phyloP scores from a whole-genome alignment of 495 filamentous ascomycete species.

The Penicillium roqueforti region DNA sequence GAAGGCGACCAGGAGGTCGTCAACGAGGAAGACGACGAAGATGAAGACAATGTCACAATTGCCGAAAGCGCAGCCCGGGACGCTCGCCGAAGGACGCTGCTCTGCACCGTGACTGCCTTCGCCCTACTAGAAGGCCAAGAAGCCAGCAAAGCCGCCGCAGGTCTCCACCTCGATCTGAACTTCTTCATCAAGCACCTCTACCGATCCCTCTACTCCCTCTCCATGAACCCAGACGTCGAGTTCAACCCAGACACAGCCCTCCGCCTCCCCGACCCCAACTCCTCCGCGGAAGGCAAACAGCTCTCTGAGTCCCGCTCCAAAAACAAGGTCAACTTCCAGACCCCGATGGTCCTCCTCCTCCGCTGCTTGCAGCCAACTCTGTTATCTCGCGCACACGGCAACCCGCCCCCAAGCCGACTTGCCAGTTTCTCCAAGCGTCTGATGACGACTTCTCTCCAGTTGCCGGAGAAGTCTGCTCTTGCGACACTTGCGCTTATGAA shows the following conservation, averaged over 20 bases:
- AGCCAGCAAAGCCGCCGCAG: slow-evolving; percentile 55
- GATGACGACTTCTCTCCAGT: slow-evolving; percentile 71
- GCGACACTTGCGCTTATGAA: slow-evolving; percentile 70
- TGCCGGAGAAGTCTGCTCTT: slow-evolving; percentile 81
- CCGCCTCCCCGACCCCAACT: slow-evolving; percentile 70
- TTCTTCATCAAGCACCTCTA: slow-evolving; percentile 96
- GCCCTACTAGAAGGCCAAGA: slow-evolving; percentile 89
- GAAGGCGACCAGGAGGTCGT: slow-evolving; percentile 35
- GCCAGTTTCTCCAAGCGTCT: slow-evolving; percentile 93
- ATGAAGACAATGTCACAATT: slow-evolving; percentile 35
- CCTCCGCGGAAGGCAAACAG: slow-evolving; percentile 23
- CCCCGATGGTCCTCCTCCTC: slow-evolving; percentile 83
- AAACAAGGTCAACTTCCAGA: slow-evolving; percentile 87
- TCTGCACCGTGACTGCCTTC: slow-evolving; percentile 94
- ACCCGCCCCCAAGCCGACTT: slow-evolving; percentile 71
- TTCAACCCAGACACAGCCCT: slow-evolving; percentile 70
- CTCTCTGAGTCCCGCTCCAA: slow-evolving; percentile 22
- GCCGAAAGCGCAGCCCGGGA: slow-evolving; percentile 48
- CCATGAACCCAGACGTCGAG: slow-evolving; percentile 82
- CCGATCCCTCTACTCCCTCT: slow-evolving; percentile 69
- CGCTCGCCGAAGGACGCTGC: slow-evolving; percentile 76
- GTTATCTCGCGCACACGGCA: slow-evolving; percentile 42
- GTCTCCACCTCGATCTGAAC: slow-evolving; percentile 80
- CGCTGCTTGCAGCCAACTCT: slow-evolving; percentile 77
- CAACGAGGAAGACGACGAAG: slow-evolving; percentile 35